Evolutionary conservation across 306 rosid genomes (phyloP).

Genomic region (Citrullus colocynthis): DNA sequence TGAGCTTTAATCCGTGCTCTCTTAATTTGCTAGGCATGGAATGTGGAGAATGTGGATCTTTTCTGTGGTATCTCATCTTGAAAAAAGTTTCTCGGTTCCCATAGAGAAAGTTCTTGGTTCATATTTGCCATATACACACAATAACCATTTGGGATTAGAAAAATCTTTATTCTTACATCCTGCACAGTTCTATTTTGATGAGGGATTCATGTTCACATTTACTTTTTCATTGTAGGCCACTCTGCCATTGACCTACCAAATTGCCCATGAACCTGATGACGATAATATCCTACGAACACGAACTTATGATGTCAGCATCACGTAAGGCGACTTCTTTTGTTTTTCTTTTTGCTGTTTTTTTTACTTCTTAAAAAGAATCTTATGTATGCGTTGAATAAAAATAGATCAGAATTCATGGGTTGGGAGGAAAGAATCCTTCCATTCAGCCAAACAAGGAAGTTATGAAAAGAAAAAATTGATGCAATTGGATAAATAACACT

Average conservation of each 20-base stretch:
- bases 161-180: neutral
- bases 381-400: neutral
- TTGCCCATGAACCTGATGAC: slow-evolving; percentile 83
- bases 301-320: slow-evolving; percentile 84
- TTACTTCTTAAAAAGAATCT: neutral
- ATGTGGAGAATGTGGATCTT: neutral
- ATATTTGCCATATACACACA: neutral
- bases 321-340: slow-evolving; percentile 35
- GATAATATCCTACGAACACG: slow-evolving; percentile 87
- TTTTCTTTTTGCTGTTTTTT: neutral
- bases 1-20: neutral
- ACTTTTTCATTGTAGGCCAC: slow-evolving; percentile 30
- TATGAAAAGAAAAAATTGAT: neutral
- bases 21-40: slow-evolving; percentile 1
- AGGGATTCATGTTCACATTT: neutral
- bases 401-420: neutral
- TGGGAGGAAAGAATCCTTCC: neutral
- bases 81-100: neutral
- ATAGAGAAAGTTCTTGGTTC: neutral
- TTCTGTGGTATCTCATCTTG: slow-evolving; percentile 1
- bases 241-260: slow-evolving; percentile 52
- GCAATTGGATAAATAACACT: neutral
- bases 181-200: neutral
- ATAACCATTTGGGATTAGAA: neutral
- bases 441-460: neutral